Percentiles rank a stretch among this genome's conserved stretches.
Conservation (phyloP, 768 basidiomycete species). For the Agrocybe praecox region DNA sequence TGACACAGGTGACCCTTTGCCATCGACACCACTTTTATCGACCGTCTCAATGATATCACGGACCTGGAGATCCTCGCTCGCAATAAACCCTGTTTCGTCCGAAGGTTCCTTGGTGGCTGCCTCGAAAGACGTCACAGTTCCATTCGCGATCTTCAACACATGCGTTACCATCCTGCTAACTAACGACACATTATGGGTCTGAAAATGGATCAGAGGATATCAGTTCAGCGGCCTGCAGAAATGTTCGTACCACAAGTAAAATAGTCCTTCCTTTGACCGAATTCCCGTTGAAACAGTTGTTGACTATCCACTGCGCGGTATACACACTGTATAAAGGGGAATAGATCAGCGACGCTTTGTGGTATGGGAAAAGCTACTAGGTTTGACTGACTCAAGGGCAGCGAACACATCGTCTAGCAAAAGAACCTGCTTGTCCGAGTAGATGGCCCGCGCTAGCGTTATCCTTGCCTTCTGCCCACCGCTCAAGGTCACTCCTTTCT, state of each 20-base stretch:
- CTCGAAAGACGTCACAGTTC: conserved; percentile 32
- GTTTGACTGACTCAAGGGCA: no score
- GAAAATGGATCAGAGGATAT: conserved; percentile 32
- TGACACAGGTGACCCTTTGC: background rate
- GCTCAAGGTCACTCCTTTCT: conserved; percentile 58
- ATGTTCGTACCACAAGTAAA: no score
- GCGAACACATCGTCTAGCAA: conserved; percentile 75
- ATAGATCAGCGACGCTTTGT: no score
- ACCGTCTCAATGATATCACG: no score
- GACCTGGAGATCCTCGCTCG: no score
- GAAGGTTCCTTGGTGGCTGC: conserved; percentile 6
- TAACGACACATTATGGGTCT: conserved; percentile 55
- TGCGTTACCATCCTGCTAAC: conserved; percentile 52
- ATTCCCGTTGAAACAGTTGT: no score
- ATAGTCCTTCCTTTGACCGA: no score
- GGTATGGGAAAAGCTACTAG: no score
- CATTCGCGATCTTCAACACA: conserved; percentile 54
- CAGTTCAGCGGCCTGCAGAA: no score
- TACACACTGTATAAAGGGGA: no score
- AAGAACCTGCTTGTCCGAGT: conserved; percentile 56
- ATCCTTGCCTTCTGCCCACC: conserved; percentile 45
- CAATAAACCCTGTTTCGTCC: conserved; percentile 53
- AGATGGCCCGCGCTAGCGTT: conserved; percentile 45
- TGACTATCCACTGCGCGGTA: no score
- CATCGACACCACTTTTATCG: no score